These are phyloP conservation scores for Aspergillus pseudoglaucus DNA, from an alignment of 2,329 filamentous ascomycete species.

Conservation along the genomic window DNA sequence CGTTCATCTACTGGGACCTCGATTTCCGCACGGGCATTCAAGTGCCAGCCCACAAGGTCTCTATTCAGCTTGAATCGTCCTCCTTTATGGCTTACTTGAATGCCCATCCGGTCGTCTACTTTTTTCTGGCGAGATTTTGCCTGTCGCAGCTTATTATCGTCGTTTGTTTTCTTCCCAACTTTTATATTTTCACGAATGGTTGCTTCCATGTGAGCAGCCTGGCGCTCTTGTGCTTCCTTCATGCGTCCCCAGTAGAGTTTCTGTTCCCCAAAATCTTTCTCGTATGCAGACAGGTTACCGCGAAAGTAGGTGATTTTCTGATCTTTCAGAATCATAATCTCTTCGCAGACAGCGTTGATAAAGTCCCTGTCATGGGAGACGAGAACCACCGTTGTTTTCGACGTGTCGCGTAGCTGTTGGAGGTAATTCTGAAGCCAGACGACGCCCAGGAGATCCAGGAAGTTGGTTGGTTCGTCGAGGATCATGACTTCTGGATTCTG, in stretches of 20 bases:
- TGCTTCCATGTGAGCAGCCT: slow-evolving; percentile 73
- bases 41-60: slow-evolving; percentile 59
- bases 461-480: slow-evolving; percentile 83
- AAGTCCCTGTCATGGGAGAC: slow-evolving; percentile 85
- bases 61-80: slow-evolving; percentile 74
- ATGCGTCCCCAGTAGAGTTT: slow-evolving; percentile 64
- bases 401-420: slow-evolving; percentile 46
- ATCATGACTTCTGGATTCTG: slow-evolving; percentile 72
- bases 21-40: slow-evolving; percentile 57
- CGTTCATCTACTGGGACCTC: slow-evolving; percentile 61
- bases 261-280: slow-evolving; percentile 58
- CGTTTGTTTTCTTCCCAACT: slow-evolving; percentile 67
- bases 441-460: slow-evolving; percentile 73
- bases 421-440: slow-evolving; percentile 78
- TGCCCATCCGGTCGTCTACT: slow-evolving; percentile 71
- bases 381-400: slow-evolving; percentile 61
- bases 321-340: slow-evolving; percentile 69
- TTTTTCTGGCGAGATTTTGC: slow-evolving; percentile 80
- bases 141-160: slow-evolving; percentile 80
- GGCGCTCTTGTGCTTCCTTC: slow-evolving; percentile 75
- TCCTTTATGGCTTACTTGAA: slow-evolving; percentile 66
- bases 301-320: slow-evolving; percentile 67
- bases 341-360: slow-evolving; percentile 65
- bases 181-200: slow-evolving; percentile 69
- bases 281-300: slow-evolving; percentile 67